phyloP scores from a whole-genome alignment of 1,284 basidiomycete genomes.

The Athelia psychrophila region DNA sequence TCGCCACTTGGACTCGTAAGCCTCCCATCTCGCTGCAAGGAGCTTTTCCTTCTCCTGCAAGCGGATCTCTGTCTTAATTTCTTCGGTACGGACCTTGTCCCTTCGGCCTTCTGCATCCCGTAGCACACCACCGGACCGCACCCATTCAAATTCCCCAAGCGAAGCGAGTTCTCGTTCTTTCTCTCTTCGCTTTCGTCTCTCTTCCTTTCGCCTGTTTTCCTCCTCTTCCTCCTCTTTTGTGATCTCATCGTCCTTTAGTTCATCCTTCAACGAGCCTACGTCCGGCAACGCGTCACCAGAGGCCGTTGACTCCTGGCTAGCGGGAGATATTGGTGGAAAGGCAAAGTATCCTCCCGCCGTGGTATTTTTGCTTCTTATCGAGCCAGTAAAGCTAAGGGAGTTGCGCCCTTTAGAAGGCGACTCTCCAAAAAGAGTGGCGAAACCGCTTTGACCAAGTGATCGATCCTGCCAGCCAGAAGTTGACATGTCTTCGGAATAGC shows the following conservation, averaged over 20 bases:
- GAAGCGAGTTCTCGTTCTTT: slow-evolving; percentile 28
- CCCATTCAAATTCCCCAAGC: slow-evolving; percentile 55
- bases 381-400: too few relatives aligned
- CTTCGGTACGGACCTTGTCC: slow-evolving; percentile 46
- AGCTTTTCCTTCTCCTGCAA: slow-evolving; percentile 35
- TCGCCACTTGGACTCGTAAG: slow-evolving; percentile 49
- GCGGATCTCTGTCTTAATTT: slow-evolving; percentile 38
- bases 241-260: neutral
- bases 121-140: slow-evolving; percentile 52
- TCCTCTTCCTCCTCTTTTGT: slow-evolving; percentile 4
- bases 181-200: slow-evolving; percentile 19
- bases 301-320: neutral
- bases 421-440: too few relatives aligned
- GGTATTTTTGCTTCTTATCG: neutral
- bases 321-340: slow-evolving; percentile 4
- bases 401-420: too few relatives aligned
- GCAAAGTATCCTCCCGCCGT: slow-evolving; percentile 5
- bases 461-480: too few relatives aligned
- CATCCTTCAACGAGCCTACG: neutral
- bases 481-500: too few relatives aligned
- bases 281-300: neutral
- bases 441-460: too few relatives aligned
- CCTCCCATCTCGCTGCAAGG: slow-evolving; percentile 41
- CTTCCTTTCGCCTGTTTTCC: slow-evolving; percentile 14
- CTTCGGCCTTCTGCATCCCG: slow-evolving; percentile 46